A percentile compares a stretch with the other conserved stretches of the same genome.
Evolutionary conservation across 805 yeast genomes (phyloP).

Genomic region (Kluyveromyces lactis): DNA sequence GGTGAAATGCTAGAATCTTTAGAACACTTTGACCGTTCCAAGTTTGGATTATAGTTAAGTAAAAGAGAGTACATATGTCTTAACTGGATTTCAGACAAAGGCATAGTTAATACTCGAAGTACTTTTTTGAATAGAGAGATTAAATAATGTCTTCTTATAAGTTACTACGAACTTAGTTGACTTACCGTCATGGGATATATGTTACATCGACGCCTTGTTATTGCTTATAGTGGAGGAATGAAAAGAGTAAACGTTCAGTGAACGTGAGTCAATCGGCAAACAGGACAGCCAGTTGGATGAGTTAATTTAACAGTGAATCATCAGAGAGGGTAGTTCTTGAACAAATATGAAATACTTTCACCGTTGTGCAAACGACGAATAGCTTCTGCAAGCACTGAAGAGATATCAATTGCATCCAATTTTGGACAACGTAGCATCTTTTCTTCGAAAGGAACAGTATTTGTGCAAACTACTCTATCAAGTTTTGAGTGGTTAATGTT

Average conservation of each 20-base stretch:
- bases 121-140: background rate
- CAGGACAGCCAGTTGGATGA: too few species aligned
- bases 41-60: constrained; percentile 37
- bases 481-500: constrained; percentile 63
- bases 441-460: constrained; percentile 70
- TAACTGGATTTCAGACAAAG: too few species aligned
- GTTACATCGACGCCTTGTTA: too few species aligned
- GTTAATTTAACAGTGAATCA: too few species aligned
- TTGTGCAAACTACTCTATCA: constrained; percentile 67
- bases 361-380: constrained; percentile 81
- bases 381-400: constrained; percentile 71
- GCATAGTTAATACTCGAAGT: background rate
- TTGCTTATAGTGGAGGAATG: too few species aligned
- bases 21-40: constrained; percentile 41
- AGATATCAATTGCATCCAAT: constrained; percentile 61
- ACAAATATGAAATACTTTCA: constrained; percentile 74
- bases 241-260: too few species aligned
- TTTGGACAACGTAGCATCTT: constrained; percentile 47
- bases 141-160: background rate
- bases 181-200: too few species aligned
- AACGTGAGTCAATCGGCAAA: too few species aligned
- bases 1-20: constrained; percentile 53
- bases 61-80: too few species aligned
- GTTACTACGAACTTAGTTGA: background rate
- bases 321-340: constrained; percentile 37